These are phyloP conservation scores for Rhodamnia rubescens DNA, from an alignment of 345 rosid genomes.

Conservation along the genomic window DNA sequence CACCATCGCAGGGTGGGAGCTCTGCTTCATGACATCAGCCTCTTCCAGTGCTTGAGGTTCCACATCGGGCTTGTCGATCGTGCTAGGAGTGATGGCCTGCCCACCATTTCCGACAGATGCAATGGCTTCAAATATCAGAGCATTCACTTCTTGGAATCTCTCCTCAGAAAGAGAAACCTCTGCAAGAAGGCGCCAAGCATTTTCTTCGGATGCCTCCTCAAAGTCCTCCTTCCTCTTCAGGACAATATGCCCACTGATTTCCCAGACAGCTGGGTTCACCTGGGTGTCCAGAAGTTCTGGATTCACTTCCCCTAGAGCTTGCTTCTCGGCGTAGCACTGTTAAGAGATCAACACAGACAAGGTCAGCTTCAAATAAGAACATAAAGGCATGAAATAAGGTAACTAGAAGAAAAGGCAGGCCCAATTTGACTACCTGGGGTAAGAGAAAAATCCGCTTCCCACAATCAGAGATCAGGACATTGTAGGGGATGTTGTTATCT, in stretches of 20 bases:
- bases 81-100: constrained; percentile 1
- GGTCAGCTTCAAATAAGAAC: background rate
- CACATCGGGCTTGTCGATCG: constrained; percentile 11
- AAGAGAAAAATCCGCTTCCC: constrained; percentile 70
- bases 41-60: constrained; percentile 3
- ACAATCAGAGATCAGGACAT: constrained; percentile 69
- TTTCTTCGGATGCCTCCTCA: constrained; percentile 80
- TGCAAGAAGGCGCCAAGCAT: constrained; percentile 85
- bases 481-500: constrained; percentile 82
- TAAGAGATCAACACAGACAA: background rate
- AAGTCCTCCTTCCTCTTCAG: constrained; percentile 82
- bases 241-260: constrained; percentile 97
- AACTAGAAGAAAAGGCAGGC: background rate
- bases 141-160: constrained; percentile 66
- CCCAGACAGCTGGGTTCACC: constrained; percentile 99
- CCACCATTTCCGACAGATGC: constrained; percentile 7
- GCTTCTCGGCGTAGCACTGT: constrained; percentile 97
- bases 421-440: constrained; percentile 60
- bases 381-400: background rate
- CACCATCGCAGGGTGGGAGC: constrained; percentile 24
- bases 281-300: constrained; percentile 75
- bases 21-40: constrained; percentile 19
- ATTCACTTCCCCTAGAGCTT: constrained; percentile 89
- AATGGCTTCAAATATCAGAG: constrained; percentile 55
- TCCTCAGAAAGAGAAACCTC: constrained; percentile 86